Evolutionary conservation across 495 filamentous ascomycete genomes (phyloP).

Genomic region (Elasticomyces elasticus): DNA sequence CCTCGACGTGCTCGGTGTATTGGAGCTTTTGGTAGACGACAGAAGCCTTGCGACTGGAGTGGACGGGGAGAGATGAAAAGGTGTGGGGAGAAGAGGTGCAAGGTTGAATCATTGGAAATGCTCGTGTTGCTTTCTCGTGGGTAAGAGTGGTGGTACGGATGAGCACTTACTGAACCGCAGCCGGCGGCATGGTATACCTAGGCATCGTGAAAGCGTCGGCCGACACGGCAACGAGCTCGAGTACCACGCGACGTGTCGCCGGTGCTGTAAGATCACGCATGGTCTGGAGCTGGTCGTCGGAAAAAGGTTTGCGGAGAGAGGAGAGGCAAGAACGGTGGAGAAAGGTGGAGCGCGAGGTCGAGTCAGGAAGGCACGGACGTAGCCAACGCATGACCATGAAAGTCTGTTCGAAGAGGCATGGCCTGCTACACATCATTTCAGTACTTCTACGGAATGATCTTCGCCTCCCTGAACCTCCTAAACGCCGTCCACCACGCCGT

Average conservation of each 20-base stretch:
- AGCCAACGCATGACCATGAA: not conserved
- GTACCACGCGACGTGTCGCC: not conserved
- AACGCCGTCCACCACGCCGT: constrained; percentile 33
- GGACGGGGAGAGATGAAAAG: not conserved
- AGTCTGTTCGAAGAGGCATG: not conserved
- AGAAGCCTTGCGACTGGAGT: not conserved
- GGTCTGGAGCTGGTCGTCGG: not conserved
- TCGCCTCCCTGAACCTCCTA: constrained; percentile 31
- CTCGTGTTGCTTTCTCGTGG: not conserved
- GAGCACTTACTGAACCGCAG: not conserved
- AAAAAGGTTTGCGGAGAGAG: not conserved
- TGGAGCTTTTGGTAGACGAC: not conserved
- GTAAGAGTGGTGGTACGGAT: not conserved
- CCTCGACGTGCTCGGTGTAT: not conserved
- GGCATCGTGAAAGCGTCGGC: not conserved
- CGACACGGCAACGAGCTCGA: not conserved
- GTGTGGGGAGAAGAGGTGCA: not conserved
- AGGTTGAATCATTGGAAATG: constrained; percentile 1
- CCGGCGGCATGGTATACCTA: not conserved
- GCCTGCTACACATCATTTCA: not conserved
- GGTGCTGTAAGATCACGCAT: too few relatives aligned
- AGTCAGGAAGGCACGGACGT: not conserved
- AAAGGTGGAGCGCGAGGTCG: not conserved
- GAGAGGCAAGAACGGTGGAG: not conserved
- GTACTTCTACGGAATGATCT: constrained; percentile 28